These are phyloP conservation scores for Pseudozyma pruni DNA, from an alignment of 1,284 basidiomycete genomes.

Conservation along the genomic window DNA sequence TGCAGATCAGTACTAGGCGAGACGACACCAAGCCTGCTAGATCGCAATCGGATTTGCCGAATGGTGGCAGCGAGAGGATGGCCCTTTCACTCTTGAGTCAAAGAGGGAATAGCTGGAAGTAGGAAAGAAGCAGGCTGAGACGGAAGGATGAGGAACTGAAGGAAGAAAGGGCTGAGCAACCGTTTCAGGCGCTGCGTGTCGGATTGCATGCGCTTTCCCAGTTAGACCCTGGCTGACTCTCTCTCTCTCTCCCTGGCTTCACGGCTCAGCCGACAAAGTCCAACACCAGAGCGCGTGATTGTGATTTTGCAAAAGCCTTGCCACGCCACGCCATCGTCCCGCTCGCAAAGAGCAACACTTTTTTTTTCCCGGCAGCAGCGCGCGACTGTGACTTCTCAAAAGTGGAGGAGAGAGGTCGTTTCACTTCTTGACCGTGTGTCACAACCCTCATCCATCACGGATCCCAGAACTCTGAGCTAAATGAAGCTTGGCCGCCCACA, in stretches of 20 bases:
- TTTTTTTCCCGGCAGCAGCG: constrained; percentile 1
- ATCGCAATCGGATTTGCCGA: too few relatives aligned
- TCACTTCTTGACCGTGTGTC: not conserved
- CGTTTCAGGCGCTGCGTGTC: too few relatives aligned
- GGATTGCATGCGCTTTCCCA: not conserved
- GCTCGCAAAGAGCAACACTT: constrained; percentile 19
- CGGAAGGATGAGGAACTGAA: too few relatives aligned
- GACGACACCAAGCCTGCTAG: too few relatives aligned
- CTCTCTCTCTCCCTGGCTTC: not conserved
- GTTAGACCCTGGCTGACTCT: not conserved
- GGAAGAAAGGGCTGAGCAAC: not conserved
- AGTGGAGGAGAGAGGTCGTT: not conserved
- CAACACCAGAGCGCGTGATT: constrained; percentile 4
- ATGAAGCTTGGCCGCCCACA: not conserved
- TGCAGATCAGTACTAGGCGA: too few relatives aligned
- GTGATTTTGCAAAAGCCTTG: too few relatives aligned
- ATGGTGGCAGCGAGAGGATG: too few relatives aligned
- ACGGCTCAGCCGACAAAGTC: not conserved
- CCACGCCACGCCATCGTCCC: too few relatives aligned
- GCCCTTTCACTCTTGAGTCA: too few relatives aligned
- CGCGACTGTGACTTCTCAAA: not conserved
- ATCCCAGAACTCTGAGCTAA: too few relatives aligned
- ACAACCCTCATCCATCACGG: not conserved
- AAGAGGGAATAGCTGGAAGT: not conserved
- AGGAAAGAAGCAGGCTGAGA: not conserved